Conservation (phyloP, 805 yeast genomes). For the Cyberlindnera mrakii region DNA sequence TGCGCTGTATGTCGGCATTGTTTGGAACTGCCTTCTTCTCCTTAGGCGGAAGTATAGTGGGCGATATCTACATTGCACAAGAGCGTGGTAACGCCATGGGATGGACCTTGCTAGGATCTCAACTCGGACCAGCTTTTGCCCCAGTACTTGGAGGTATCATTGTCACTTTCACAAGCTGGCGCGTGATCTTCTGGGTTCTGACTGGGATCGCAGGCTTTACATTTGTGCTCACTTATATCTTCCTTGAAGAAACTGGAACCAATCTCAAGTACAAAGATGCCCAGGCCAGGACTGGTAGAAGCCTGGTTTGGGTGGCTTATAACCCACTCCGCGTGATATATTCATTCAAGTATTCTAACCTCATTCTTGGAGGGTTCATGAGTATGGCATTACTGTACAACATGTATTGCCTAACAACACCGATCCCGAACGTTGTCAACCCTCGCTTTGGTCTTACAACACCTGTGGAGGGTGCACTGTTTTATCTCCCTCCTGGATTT, state of each 20-base stretch:
- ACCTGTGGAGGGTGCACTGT: constrained; percentile 44
- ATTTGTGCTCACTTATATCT: constrained; percentile 29
- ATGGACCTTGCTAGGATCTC: constrained; percentile 43
- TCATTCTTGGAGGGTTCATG: constrained; percentile 40
- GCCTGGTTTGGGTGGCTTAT: constrained; percentile 41
- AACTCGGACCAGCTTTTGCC: constrained; percentile 48
- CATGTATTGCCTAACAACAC: constrained; percentile 47
- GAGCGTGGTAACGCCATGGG: constrained; percentile 48
- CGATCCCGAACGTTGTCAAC: constrained; percentile 47
- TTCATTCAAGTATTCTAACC: constrained; percentile 37
- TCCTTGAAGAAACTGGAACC: constrained; percentile 40
- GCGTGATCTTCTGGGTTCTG: constrained; percentile 45
- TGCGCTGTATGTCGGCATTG: constrained; percentile 44
- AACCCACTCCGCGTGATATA: constrained; percentile 39
- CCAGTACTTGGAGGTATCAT: constrained; percentile 51
- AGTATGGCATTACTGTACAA: constrained; percentile 35
- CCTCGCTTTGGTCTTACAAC: constrained; percentile 43
- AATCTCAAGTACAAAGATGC: constrained; percentile 5
- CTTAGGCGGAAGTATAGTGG: constrained; percentile 44
- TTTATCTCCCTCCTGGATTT: constrained; percentile 48
- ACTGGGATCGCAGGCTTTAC: constrained; percentile 36
- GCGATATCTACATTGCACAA: constrained; percentile 36
- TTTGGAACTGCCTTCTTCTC: constrained; percentile 51
- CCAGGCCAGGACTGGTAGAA: constrained; percentile 24
- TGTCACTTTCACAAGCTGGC: constrained; percentile 45